Base-by-base conservation (phyloP, 495 filamentous ascomycete genomes). In the Neurospora sp. region DNA sequence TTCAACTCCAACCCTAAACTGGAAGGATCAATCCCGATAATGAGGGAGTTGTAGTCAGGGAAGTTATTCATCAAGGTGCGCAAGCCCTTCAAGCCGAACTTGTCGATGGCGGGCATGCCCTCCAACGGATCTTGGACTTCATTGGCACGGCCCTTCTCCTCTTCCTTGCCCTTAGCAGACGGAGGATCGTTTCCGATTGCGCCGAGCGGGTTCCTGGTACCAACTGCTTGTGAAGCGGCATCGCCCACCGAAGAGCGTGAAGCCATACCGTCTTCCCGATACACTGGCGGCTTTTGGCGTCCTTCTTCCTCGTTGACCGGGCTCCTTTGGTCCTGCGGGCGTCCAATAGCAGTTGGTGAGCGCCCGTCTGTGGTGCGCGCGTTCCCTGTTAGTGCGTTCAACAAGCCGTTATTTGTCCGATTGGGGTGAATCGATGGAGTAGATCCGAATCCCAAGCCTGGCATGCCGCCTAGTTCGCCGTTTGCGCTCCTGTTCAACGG, bases 51-150 rank as follows among this genome's bases (percentile, higher is more conserved):
- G 75, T 94, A 89, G 81, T 95, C 92, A 14, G 90, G 89, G 78
- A 88, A 93, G 78, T 90, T 90, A 78, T 90, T 91, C 83, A 96
- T 92, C 84, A 93, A 89, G 40, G 89, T 88, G 37, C 94, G 85
- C 42, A 96, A 84, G 0, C 94, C 94, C 70, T 91, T 89, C 22
- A 97, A 82, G 37, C 94, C 94, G 81, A 90, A 97, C 72, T 88
- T 90, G 78, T 97, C 94, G 18, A 89, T 85, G 42, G 92, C 89
- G 48, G 87, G 88, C 94, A 97, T 94, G 71, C 92, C 88, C 37
- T 89, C 85, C 35, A 94, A 82, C 70, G 91, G 90, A 76, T 89
- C 86, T 70, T 85, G 81, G 18, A 83, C 80, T 22, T 83, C 79
- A 11, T 78, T 78, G 7, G 76, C 40, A 35, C 76, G 76, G 12